Evolutionary conservation across 352 stramenopile genomes (phyloP).

Genomic region (Ophiocytium majus): DNA sequence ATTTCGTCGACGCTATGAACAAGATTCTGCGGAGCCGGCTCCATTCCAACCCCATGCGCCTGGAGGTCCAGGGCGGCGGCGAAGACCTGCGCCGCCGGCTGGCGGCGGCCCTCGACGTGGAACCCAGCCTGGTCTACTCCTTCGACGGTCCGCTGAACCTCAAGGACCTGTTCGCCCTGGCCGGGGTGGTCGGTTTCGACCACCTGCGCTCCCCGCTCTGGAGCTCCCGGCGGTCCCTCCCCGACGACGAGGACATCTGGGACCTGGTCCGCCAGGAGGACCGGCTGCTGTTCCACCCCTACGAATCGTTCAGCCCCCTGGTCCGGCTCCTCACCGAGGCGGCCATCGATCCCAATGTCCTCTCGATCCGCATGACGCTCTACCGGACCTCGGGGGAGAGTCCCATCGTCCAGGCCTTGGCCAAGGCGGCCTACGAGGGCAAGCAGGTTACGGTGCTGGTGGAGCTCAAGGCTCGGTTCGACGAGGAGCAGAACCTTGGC

Average conservation of each 20-base stretch:
- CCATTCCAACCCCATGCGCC: neutral
- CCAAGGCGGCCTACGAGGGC: neutral
- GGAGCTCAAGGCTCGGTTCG: neutral
- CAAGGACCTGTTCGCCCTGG: neutral
- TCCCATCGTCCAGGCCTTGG: neutral
- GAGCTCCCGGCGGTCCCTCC: neutral
- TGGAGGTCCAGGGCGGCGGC: neutral
- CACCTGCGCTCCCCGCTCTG: neutral
- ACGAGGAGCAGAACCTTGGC: neutral
- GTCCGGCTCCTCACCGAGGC: neutral
- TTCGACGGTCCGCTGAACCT: neutral
- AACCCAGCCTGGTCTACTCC: neutral
- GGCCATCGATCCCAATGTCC: neutral
- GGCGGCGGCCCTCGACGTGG: neutral
- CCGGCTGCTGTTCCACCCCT: neutral
- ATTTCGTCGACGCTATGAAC: neutral
- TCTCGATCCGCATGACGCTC: neutral
- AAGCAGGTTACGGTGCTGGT: constrained; percentile 15
- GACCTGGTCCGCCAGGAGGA: neutral
- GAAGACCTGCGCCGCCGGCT: neutral
- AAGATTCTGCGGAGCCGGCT: neutral
- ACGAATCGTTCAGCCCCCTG: neutral
- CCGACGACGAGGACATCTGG: neutral
- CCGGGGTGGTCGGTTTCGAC: neutral
- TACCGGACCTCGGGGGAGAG: neutral